A percentile compares a stretch with the other conserved stretches of the same genome.
These are phyloP conservation scores for Sphagnum fallax DNA, from an alignment of 228 moss, liverwort and hornwort species.

Conservation along the genomic window DNA sequence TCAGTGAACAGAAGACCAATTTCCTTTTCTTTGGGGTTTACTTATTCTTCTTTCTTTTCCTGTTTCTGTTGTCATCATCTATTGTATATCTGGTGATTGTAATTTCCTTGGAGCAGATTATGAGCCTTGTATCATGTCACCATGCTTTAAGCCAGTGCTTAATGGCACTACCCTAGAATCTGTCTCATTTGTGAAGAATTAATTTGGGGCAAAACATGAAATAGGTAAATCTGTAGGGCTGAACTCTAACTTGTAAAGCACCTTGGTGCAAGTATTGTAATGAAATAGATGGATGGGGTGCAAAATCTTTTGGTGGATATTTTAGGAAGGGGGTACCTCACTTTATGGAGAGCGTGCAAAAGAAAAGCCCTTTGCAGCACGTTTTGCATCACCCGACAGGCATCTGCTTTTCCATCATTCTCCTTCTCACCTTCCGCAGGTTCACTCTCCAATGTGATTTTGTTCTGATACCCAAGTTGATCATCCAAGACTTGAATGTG, in stretches of 20 bases:
- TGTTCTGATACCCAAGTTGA: background rate
- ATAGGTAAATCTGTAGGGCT: no score
- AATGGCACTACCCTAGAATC: no score
- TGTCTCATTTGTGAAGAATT: no score
- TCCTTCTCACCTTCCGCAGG: background rate
- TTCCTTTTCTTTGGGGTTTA: background rate
- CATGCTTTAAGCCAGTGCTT: no score
- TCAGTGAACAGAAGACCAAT: background rate
- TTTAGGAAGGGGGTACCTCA: conserved; percentile 56
- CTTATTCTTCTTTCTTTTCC: background rate
- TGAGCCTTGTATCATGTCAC: no score
- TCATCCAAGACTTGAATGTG: background rate
- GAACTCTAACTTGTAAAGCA: no score
- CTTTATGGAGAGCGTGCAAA: conserved; percentile 84
- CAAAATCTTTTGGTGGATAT: background rate
- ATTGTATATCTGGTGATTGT: no score
- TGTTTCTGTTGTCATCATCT: background rate
- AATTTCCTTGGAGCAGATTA: no score
- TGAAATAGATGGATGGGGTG: no score
- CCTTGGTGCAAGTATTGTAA: no score
- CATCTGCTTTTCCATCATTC: background rate
- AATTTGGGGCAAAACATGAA: no score
- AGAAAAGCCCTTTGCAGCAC: conserved; percentile 86
- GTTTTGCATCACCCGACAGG: conserved; percentile 96
- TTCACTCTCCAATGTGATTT: background rate